Evolutionary conservation across 257 asterid genomes (phyloP), one percentile per base, ranked within the genome.

Genomic region (Fraxinus quadrangulata): DNA sequence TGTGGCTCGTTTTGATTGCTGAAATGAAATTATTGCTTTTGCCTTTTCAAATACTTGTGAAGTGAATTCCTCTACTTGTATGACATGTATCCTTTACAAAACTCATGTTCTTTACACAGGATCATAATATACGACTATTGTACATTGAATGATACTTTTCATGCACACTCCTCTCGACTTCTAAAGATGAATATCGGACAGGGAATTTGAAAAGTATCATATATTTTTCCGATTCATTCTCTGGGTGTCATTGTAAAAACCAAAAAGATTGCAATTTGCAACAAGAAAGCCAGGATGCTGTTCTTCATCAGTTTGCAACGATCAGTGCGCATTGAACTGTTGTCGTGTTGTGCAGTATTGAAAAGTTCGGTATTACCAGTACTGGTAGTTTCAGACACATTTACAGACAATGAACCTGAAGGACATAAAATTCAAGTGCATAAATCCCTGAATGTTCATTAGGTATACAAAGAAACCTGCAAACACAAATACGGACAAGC

Each of bases 341-440:
- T 77, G 80, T 65, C 83, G 10, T 87, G 51, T 77, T 82, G 94
- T 63, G 94, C 97, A 0, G 97, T 84, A 17, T 90, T 87, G 21
- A 93, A 96, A 84, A 76, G 90, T 83, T 88, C 94, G 0, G 92
- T 92, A 72, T 76, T 83, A 47, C 97, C 96, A 0, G 86, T 89
- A 68, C 78, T 81, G 14, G 83, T 77, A 49, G 91, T 81, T 34
- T 90, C 88, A 0, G 99, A 89, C 51, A 96, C 99, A 30, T 96
- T 93, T 74, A 96, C 91, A 0, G 97, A 61, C 47, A 63, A 74
- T 0, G 98, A 83, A 84, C 99, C 99, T 96, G 70, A 24, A 77
- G 40, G 13, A 82, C 16, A 59, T 23, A 34, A 75, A 71, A 80
- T 8, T 63, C 21, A 63, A 17, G 36, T 73, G 54, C 16, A 70